Base-by-base conservation (phyloP, 805 yeast species). In the Lipomyces sp. region DNA sequence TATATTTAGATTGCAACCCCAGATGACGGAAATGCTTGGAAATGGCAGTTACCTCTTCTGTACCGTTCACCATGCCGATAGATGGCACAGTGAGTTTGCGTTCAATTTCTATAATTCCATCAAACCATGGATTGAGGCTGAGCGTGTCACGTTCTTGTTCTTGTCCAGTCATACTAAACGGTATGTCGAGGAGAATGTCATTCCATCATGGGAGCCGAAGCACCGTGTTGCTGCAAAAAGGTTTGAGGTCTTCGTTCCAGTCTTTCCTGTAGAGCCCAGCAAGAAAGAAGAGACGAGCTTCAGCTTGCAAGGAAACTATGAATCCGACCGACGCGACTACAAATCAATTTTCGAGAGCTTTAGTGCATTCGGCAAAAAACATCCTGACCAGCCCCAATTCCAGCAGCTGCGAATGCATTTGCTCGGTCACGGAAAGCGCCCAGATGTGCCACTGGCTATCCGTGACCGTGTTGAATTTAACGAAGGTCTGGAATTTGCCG, bases 241-340 rank as follows among this genome's bases (percentile, higher is more conserved):
- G 32, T 55, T 69, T 48, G 53, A 37, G 11, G 68, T 67, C 2
- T 62, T 69, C 30, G 71, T 67, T n/a, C 71, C 71, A 8, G 71
- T 69, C 11, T 69, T 69, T 64, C 71, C 71, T 8, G 71, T 65
- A 18, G 62, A 63, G 35, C 34, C 63, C n/a, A 56, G 57, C n/a
- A 57, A 30, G 54, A 63, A 67, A 67, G 60, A 69, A 62, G 71
- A 67, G 51, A 55, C 58, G 18, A 57, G 65, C 30, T 64, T 69
- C 58, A 61, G 64, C 51, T 37, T 69, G 56, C 71, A 69, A 48
- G 71, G 71, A 15, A 67, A 69, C 53, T 69, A 67, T 62, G 71
- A 69, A 48, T 60, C 70, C 6, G 64, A 58, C 24, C 67, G 71
- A 15, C 71, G 71, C 18, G 70, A 69, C 59, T 69, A 69, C 57